Evolutionary conservation across 2,329 filamentous ascomycete genomes (phyloP).

Genomic region (Colletotrichum phormii): DNA sequence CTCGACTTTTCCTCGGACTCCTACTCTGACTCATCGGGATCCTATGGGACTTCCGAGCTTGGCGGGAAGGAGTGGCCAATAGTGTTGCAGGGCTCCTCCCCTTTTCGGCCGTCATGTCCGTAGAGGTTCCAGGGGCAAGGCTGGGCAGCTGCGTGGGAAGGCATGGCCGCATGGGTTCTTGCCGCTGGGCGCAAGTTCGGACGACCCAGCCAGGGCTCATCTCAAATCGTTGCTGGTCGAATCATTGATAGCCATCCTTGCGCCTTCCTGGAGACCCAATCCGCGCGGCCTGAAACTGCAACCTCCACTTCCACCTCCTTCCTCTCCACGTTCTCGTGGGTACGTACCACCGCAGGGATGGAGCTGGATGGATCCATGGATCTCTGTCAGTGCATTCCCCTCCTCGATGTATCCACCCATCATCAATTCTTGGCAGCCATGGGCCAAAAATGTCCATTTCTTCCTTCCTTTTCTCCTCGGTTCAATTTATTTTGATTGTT

Average conservation of each 20-base stretch:
- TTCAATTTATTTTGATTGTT: slow-evolving; percentile 13
- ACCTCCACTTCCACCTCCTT: slow-evolving; percentile 4
- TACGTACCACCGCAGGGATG: neutral
- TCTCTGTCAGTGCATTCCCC: neutral
- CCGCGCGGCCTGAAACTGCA: slow-evolving; percentile 31
- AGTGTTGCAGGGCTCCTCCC: neutral
- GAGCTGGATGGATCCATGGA: neutral
- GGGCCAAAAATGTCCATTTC: neutral
- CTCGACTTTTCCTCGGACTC: neutral
- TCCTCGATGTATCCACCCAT: neutral
- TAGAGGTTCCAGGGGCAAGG: neutral
- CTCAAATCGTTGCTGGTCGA: neutral
- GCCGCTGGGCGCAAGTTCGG: neutral
- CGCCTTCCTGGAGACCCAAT: neutral
- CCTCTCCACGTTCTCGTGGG: neutral
- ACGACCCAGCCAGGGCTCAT: neutral
- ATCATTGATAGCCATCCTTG: neutral
- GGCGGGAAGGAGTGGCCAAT: neutral
- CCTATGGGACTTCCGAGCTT: neutral
- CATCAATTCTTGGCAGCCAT: slow-evolving; percentile 14
- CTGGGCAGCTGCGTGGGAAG: too few relatives aligned
- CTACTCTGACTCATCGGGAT: neutral
- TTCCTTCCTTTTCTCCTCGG: neutral
- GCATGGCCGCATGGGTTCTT: neutral
- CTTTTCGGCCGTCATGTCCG: slow-evolving; percentile 9